Percentiles rank a stretch among this genome's conserved stretches.
These are phyloP conservation scores for Oryza rufipogon DNA, from an alignment of 176 grass and related monocot species.

Conservation along the genomic window DNA sequence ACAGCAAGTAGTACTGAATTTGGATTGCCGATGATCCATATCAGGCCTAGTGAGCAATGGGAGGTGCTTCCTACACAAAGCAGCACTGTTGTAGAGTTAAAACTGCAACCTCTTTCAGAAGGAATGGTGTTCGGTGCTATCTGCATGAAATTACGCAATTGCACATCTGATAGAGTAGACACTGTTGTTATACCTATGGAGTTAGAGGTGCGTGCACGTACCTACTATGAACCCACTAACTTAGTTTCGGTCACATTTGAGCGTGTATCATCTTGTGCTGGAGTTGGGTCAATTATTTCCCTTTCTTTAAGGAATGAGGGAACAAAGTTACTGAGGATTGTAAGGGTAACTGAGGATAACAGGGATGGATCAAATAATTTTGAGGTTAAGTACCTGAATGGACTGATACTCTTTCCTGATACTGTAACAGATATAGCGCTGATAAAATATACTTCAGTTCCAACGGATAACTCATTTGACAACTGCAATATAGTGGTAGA, in stretches of 20 bases:
- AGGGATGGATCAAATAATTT: conserved; percentile 55
- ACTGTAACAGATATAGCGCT: conserved; percentile 74
- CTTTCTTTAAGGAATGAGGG: conserved; percentile 78
- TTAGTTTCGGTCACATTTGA: conserved; percentile 74
- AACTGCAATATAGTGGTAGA: conserved; percentile 78
- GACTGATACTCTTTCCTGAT: conserved; percentile 72
- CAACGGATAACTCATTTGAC: conserved; percentile 48
- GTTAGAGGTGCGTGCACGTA: conserved; percentile 62
- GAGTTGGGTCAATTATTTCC: conserved; percentile 57
- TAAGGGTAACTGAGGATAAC: conserved; percentile 60
- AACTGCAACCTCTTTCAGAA: conserved; percentile 63
- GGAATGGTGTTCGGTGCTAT: conserved; percentile 79
- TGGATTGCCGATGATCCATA: conserved; percentile 52
- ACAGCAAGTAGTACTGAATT: conserved; percentile 48
- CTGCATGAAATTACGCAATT: conserved; percentile 73
- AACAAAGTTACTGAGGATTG: conserved; percentile 50
- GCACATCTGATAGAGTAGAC: conserved; percentile 42
- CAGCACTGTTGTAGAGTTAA: conserved; percentile 59
- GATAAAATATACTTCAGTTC: conserved; percentile 53
- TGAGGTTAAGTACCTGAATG: conserved; percentile 68
- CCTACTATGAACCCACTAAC: conserved; percentile 48
- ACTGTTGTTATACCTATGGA: conserved; percentile 82
- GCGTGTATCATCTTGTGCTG: conserved; percentile 50
- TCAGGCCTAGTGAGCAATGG: conserved; percentile 80
- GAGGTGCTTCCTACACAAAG: conserved; percentile 61